These are phyloP conservation scores for Glycine latifolia DNA, from an alignment of 306 rosid genomes.

Conservation along the genomic window DNA sequence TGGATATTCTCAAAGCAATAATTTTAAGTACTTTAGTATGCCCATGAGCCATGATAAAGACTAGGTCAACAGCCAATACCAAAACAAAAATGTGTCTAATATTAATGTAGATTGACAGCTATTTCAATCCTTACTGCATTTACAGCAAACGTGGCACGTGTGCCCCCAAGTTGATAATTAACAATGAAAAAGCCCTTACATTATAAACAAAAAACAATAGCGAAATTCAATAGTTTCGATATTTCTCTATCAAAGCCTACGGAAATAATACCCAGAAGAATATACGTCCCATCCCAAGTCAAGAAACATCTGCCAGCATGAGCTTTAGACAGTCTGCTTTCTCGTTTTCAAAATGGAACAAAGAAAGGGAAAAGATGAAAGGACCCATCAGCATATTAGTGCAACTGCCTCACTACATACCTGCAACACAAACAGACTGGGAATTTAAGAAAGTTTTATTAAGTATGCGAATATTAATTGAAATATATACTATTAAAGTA, in stretches of 20 bases:
- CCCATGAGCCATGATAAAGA: not conserved
- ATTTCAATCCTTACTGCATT: not conserved
- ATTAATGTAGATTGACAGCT: not conserved
- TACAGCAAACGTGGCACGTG: not conserved
- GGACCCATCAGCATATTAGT: not conserved
- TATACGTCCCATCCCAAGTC: not conserved
- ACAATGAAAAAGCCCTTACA: not conserved
- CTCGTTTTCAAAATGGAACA: no score
- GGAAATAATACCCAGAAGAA: constrained; percentile 35
- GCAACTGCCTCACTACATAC: no score
- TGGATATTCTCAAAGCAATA: not conserved
- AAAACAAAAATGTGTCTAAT: not conserved
- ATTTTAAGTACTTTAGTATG: not conserved
- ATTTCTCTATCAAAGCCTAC: constrained; percentile 27
- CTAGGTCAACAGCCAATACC: not conserved
- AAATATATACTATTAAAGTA: no score
- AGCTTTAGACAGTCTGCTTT: not conserved
- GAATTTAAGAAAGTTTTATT: no score
- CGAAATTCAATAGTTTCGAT: not conserved
- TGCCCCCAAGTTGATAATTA: not conserved
- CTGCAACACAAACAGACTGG: no score
- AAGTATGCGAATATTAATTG: no score
- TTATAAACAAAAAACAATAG: not conserved
- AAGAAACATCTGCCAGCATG: constrained; percentile 13
- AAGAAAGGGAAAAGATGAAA: no score